Base-by-base conservation (phyloP, 2,329 filamentous ascomycete genomes). In the Nigrospora osmanthi region DNA sequence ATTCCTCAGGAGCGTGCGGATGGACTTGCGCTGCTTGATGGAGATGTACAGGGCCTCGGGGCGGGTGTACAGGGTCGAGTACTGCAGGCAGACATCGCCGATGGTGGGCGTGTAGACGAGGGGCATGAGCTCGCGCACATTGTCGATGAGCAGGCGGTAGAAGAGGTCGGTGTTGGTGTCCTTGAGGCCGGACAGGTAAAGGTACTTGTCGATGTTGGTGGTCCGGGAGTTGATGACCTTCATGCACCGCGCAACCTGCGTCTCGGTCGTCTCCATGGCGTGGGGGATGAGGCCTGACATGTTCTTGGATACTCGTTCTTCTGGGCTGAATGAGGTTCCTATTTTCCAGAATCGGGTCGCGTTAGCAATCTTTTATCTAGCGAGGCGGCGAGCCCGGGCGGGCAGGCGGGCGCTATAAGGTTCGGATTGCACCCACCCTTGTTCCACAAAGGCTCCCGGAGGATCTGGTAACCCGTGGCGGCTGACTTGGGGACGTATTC, bases 31-130 rank as follows among this genome's bases (percentile, higher is more conserved):
- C 73, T 98, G 91, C 68, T 89, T 87, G 69, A 88, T 96, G 49
- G 90, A 96, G 53, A 98, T 87, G 72, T 97, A 98, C 68, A 97
- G 79, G 53, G 86, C 89, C 75, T 97, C 93, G 17, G 93, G 90
- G 55, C 90, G 86, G 49, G 90, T 94, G 74, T 95, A 97, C 57
- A 97, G 81, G 58, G 91, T 89, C 35, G 90, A 95, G 80, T 95
- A 98, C 69, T 91, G 85, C 63, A 95, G 75, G 72, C 93, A 98
- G 54, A 95, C 93, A 64, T 97, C 91, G 58, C 93, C 93, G 58
- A 98, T 89, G 59, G 87, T 90, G 38, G 87, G 87, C 15, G 87
- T 93, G 71, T 93, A 93, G 58, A 93, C 87, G 52, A 91, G 72
- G 40, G 87, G 87, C 69, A 89, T 90, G 54, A 91, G 71, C 58